These are phyloP conservation scores for Tylopilus sp. DNA, from an alignment of 768 basidiomycete species.

Conservation along the genomic window DNA sequence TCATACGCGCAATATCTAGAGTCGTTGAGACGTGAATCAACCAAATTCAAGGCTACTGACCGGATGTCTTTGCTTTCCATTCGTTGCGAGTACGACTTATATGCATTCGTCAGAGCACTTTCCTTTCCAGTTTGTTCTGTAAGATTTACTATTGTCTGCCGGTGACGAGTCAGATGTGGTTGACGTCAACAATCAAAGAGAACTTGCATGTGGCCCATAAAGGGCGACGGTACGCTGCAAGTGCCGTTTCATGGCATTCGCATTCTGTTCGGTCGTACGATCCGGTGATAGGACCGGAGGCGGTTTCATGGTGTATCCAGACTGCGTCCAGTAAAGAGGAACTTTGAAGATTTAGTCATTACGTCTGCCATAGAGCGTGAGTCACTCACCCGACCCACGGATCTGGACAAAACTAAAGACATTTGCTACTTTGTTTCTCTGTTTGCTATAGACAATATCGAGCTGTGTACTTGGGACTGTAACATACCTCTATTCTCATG, in stretches of 20 bases:
- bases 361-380: not conserved
- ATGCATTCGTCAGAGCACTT: conserved; percentile 72
- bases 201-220: conserved; percentile 77
- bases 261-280: conserved; percentile 67
- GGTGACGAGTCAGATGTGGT: conserved; percentile 1
- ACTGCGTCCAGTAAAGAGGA: conserved; percentile 91
- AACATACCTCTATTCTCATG: conserved; percentile 69
- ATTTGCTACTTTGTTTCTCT: conserved; percentile 76
- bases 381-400: conserved; percentile 76
- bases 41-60: conserved; percentile 37
- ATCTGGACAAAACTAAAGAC: conserved; percentile 88
- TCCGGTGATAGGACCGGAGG: conserved; percentile 75
- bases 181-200: not conserved
- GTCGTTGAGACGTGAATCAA: not conserved
- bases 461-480: not conserved
- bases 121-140: conserved; percentile 93
- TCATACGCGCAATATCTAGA: conserved; percentile 80
- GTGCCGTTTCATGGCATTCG: conserved; percentile 69
- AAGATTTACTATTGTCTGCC: conserved; percentile 79
- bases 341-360: conserved; percentile 44
- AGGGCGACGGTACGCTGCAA: conserved; percentile 58
- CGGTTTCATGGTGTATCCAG: conserved; percentile 83
- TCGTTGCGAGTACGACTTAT: conserved; percentile 63
- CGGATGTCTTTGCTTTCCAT: conserved; percentile 51
- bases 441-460: not conserved